Evolutionary conservation across 352 stramenopile species (phyloP), one percentile per base, ranked within the genome.

Genomic region (Blastocystis sp.): DNA sequence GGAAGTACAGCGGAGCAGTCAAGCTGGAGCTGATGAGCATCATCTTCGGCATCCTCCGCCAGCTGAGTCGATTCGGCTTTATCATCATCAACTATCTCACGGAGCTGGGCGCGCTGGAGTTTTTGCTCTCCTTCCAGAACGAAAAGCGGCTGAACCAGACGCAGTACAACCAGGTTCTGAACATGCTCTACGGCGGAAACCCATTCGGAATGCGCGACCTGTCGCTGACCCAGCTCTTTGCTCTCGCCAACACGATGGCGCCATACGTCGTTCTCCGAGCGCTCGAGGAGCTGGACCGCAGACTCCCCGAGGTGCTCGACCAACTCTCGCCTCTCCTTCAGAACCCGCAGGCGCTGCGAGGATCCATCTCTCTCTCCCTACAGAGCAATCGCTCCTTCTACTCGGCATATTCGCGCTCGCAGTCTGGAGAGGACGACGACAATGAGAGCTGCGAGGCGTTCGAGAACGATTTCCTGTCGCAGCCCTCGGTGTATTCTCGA

Each of bases 391-490:
- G n/a, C 11, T 81, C 69, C 16, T 29, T 21, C 42, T 29, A n/a
- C 21, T 81, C 29, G 29, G 34, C 42, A 2, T 29, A 63, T 1
- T 46, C 34, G 36, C 29, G 56, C 32, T 49, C 44, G 3, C 32
- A 34, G 6, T 36, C 40, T 16, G 40, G 18, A 21, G 51, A 64
- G 36, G 69, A 78, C 32, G 67, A 75, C 16, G 63, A 81, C 16
- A 42, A 78, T 36, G 69, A 64, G 14, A n/a, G 4, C 4, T n/a
- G 6, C n/a, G 27, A 49, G 53, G 14, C 40, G 0, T 81, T 81
- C 42, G 46, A 29, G 7, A 51, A 81, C 27, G 69, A 81, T 38
- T 81, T 81, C 48, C 36, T 81, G 32, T 63, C 53, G 8, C 69
- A 64, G 8, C 24, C 49, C 11, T n/a, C 34, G 2, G n/a, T 81